Evolutionary conservation across 495 filamentous ascomycete species (phyloP), one percentile per base, ranked within the genome.

Genomic region (Aspergillus incahuasiensis): DNA sequence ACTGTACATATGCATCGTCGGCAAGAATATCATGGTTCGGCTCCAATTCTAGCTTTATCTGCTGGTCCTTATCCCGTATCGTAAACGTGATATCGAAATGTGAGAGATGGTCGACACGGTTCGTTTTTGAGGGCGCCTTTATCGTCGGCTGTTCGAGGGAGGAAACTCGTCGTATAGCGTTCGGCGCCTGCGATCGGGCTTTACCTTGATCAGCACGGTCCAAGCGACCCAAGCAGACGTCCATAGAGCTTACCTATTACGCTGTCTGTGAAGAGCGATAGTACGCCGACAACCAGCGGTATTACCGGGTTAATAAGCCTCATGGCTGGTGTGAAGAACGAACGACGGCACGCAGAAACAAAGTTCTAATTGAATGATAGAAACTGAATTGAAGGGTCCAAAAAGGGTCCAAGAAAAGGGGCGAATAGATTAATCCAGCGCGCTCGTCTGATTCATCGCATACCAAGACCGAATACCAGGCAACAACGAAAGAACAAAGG

Each of bases 11-110:
- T 2, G 91, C 89, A 64, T 88, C 86, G 2, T 87, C 83, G 21
- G 84, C 78, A 21, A 97, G 75, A 50, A 97, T 88, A 70, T 97
- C 90, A 71, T 95, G 84, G 64, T 97, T 98, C 22, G 94, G 94
- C 68, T 96, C 86, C 34, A 97, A 81, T 46, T 81, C 78, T 42
- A 98, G 81, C 60, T 89, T 90, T 56, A 97, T 75, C 44, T 81
- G 81, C 61, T 91, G 84, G 54, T 76, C 69, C 40, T 80, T 76
- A 57, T 81, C 74, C 60, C 89, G 86, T 40, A 96, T 70, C 41
- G 79, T 74, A 70, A 98, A 97, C 25, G 81, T 82, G 58, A 97
- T 70, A 63, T 94, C 87, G 69, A 97, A 97, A 18, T 83, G 75
- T 12, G 90, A 86, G 41, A 87, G 77, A 19, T 89, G 84, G 65